phyloP scores from a whole-genome alignment of 148 eudicot species.

The Persicaria maculosa region DNA sequence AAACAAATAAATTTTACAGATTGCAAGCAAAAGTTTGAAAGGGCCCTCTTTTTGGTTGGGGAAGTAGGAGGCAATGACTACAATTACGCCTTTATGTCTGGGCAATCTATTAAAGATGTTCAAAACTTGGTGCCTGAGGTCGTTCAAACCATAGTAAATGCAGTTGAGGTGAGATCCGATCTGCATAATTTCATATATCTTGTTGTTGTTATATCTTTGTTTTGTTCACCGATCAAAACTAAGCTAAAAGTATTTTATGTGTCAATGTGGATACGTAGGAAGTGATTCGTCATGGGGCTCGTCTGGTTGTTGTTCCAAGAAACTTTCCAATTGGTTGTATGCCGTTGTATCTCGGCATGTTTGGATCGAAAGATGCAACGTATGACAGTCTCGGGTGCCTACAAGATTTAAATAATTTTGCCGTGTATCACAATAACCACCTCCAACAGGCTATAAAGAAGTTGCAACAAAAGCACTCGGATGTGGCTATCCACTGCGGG shows the following conservation, averaged over 20 bases:
- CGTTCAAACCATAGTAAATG: background rate
- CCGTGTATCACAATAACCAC: constrained; percentile 20
- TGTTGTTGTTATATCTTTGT: too few relatives aligned
- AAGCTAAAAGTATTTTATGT: background rate
- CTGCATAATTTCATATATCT: too few relatives aligned
- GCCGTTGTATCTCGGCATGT: constrained; percentile 18
- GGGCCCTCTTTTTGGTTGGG: background rate
- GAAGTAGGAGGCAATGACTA: constrained; percentile 3
- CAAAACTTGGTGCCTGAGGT: background rate
- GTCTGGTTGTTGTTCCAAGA: background rate
- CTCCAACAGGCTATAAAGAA: constrained; percentile 19
- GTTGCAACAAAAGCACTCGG: constrained; percentile 19
- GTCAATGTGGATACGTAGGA: background rate
- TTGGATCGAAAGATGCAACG: constrained; percentile 11
- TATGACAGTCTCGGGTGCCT: constrained; percentile 32
- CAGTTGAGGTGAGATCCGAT: background rate
- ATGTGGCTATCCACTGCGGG: constrained; percentile 27
- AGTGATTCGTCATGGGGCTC: background rate
- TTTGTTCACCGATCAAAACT: too few relatives aligned
- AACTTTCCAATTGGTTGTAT: constrained; percentile 35
- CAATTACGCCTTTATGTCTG: background rate
- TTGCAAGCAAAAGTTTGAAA: background rate
- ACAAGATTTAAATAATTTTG: constrained; percentile 23
- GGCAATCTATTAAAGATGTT: background rate
- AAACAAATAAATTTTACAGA: background rate